phyloP scores from a whole-genome alignment of 2,329 filamentous ascomycete genomes.

The Fusarium duplospermum region DNA sequence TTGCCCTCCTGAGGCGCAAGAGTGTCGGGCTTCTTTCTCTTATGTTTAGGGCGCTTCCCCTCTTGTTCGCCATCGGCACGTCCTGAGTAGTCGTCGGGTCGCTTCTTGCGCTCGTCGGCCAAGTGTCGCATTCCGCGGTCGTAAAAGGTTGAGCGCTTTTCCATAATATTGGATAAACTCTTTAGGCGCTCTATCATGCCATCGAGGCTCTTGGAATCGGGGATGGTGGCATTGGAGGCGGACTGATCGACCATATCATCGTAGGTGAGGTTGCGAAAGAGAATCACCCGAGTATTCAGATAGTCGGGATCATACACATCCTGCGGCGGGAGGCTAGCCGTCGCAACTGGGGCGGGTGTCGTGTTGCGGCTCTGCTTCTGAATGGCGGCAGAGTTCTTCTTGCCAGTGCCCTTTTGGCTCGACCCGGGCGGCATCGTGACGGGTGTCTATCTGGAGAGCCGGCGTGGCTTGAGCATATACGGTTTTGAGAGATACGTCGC shows the following conservation, averaged over 20 bases:
- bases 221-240: constrained; percentile 67
- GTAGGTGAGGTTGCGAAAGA: constrained; percentile 70
- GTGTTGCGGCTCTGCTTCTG: constrained; percentile 82
- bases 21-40: constrained; percentile 80
- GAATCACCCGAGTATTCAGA: constrained; percentile 71
- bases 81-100: constrained; percentile 64
- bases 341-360: constrained; percentile 66
- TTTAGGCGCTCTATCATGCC: constrained; percentile 73
- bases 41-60: constrained; percentile 73
- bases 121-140: constrained; percentile 80
- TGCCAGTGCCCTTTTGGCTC: constrained; percentile 72
- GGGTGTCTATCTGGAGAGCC: not conserved
- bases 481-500: not conserved
- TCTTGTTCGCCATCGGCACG: constrained; percentile 62
- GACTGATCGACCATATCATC: constrained; percentile 77
- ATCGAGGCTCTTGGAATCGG: constrained; percentile 72
- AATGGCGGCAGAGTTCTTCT: constrained; percentile 71
- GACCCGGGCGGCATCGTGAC: constrained; percentile 66
- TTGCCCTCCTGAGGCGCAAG: constrained; percentile 62
- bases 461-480: not conserved
- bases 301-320: constrained; percentile 71
- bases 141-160: constrained; percentile 74
- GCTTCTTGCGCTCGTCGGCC: constrained; percentile 72
- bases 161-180: constrained; percentile 73
- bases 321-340: constrained; percentile 65